These are phyloP conservation scores for Coemansia sp. DNA, from an alignment of 192 early-diverging fungal species.

Conservation along the genomic window DNA sequence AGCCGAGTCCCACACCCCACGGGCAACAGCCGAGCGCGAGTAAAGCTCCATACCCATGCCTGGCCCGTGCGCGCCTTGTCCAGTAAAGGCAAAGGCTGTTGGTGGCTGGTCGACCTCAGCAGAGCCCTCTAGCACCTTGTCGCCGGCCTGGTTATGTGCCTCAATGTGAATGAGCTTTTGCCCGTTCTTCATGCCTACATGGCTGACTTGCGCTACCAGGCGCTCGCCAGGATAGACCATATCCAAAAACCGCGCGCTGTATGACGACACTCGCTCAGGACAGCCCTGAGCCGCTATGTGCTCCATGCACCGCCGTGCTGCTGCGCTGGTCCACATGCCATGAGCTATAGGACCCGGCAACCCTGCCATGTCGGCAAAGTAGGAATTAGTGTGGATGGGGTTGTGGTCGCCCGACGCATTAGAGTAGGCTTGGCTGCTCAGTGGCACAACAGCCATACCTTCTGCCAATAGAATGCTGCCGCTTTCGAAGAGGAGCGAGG, in stretches of 20 bases:
- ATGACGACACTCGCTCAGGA: conserved; percentile 82
- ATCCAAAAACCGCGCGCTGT: conserved; percentile 83
- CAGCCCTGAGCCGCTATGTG: conserved; percentile 91
- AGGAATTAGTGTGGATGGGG: conserved; percentile 94
- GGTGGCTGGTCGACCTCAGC: conserved; percentile 92
- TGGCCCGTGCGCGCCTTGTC: conserved; percentile 93
- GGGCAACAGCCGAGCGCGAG: conserved; percentile 73
- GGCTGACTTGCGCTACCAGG: conserved; percentile 84
- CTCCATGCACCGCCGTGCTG: conserved; percentile 93
- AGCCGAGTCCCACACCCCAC: conserved; percentile 87
- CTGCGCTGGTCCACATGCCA: conserved; percentile 96
- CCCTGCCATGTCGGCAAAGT: conserved; percentile 87
- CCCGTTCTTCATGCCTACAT: conserved; percentile 95
- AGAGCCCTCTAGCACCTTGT: conserved; percentile 74
- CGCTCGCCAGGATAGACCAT: conserved; percentile 93
- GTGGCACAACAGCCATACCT: conserved; percentile 78
- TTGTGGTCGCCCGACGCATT: conserved; percentile 87
- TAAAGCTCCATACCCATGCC: conserved; percentile 98
- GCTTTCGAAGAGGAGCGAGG: conserved; percentile 79
- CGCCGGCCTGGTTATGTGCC: conserved; percentile 81
- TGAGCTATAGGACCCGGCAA: conserved; percentile 94
- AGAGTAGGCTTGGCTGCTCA: conserved; percentile 83
- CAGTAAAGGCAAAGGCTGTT: conserved; percentile 92
- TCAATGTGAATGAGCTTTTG: conserved; percentile 91
- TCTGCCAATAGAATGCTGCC: conserved; percentile 88